Percentiles rank a stretch among this genome's conserved stretches.
Conservation (phyloP, 2,329 filamentous ascomycete genomes). For the Hortaea sp. region DNA sequence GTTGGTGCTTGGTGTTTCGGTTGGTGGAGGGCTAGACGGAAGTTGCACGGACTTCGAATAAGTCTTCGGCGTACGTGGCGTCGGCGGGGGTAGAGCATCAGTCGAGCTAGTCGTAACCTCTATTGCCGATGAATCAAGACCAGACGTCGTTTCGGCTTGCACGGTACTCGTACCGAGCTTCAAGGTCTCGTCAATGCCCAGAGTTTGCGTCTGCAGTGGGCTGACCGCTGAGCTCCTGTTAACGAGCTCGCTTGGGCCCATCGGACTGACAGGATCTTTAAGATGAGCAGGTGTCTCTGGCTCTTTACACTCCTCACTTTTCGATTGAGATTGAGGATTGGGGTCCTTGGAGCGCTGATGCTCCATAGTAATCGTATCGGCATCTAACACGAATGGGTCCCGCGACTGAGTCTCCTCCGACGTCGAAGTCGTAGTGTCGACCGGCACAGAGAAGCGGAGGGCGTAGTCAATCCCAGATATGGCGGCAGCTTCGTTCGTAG, state of each 20-base stretch:
- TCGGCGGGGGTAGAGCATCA: conserved; percentile 16
- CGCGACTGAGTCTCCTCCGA: conserved; percentile 22
- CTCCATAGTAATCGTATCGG: conserved; percentile 25
- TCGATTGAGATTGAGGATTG: neutral
- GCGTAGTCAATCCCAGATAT: conserved; percentile 23
- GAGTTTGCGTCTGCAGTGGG: conserved; percentile 21
- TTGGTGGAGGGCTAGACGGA: conserved; percentile 10
- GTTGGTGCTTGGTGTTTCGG: conserved; percentile 15
- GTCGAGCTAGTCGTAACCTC: conserved; percentile 4
- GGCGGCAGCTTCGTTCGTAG: conserved; percentile 12
- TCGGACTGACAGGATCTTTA: conserved; percentile 20
- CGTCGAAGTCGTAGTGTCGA: conserved; percentile 18
- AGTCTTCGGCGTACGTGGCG: conserved; percentile 20
- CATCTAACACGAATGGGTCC: conserved; percentile 23
- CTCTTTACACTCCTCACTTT: neutral
- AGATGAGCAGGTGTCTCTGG: neutral
- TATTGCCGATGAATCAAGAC: conserved; percentile 3
- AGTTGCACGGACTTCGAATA: conserved; percentile 26
- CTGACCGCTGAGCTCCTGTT: conserved; percentile 24
- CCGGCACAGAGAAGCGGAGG: conserved; percentile 21
- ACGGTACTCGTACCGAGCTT: conserved; percentile 2
- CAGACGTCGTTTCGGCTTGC: conserved; percentile 3
- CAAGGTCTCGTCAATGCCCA: conserved; percentile 21
- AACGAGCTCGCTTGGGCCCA: conserved; percentile 20
- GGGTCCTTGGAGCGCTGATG: conserved; percentile 15